Percentiles rank a stretch among this genome's conserved stretches.
Conservation (phyloP, 1,284 basidiomycete species). For the Ganoderma boninense region DNA sequence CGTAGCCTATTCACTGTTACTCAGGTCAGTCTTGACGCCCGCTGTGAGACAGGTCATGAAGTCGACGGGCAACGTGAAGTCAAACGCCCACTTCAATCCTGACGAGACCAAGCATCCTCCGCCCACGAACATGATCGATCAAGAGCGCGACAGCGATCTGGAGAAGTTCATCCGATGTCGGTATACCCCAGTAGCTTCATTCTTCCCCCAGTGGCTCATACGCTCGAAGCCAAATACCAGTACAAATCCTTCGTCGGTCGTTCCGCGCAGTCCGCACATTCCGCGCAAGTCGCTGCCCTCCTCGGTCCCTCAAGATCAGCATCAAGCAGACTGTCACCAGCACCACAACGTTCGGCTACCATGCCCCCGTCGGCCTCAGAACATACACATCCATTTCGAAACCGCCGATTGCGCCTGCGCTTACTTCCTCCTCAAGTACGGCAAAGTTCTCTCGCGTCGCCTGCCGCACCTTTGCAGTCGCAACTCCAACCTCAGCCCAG, state of each 20-base stretch:
- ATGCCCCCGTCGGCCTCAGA: conserved; percentile 16
- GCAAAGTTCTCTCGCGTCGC: conserved; percentile 4
- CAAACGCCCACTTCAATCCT: conserved; percentile 79
- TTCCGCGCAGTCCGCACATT: conserved; percentile 20
- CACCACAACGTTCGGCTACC: conserved; percentile 30
- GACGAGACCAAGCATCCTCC: conserved; percentile 80
- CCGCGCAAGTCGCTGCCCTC: conserved; percentile 35
- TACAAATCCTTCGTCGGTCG: conserved; percentile 67
- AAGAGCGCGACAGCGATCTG: conserved; percentile 83
- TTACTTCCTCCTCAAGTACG: conserved; percentile 1
- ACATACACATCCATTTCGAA: conserved; percentile 20
- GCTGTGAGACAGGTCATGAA: conserved; percentile 66
- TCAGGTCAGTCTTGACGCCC: conserved; percentile 10
- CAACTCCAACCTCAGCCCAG: conserved; percentile 34
- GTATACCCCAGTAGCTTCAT: conserved; percentile 34
- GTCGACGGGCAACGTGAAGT: conserved; percentile 78
- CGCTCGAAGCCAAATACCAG: conserved; percentile 72
- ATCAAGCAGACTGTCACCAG: conserved; percentile 23
- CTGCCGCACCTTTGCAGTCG: conserved; percentile 8
- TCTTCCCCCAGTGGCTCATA: background rate
- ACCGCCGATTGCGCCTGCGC: conserved; percentile 10
- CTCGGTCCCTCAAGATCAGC: conserved; percentile 57
- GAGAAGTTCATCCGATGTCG: conserved; percentile 84
- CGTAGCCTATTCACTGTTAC: conserved; percentile 34
- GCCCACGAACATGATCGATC: conserved; percentile 80